Evolutionary conservation across 73 alveolate genomes (phyloP), one percentile per base, ranked within the genome.

Genomic region (Effrenium voratum): DNA sequence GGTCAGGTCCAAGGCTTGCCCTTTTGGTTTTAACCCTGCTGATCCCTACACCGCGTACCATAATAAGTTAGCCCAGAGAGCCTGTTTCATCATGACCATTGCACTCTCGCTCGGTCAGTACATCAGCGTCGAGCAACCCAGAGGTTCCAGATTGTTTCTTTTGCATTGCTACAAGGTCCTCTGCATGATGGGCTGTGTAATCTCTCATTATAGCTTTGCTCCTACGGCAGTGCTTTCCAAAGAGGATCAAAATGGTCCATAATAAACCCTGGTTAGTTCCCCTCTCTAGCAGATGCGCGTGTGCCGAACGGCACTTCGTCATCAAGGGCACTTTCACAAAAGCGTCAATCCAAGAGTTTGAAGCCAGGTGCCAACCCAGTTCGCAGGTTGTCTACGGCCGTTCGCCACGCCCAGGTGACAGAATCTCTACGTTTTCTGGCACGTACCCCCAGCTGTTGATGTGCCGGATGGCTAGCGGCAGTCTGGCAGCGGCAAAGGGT

Each of bases 231-330:
- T 8, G 59, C 57, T 12, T 83, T 83, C 40, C 24, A 50, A 0
- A 83, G 52, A 22, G 40, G 38, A 6, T 50, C 77, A 0, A 40
- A n/a, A 4, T 83, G 93, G 93, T 83, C n/a, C 75, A 26, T 44
- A 83, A 83, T 44, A 83, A 83, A 43, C 93, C 93, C 0, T 83
- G 93, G 93, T n/a, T 83, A 4, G 47, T 83, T 34, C 19, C 40
- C 0, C 34, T 83, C 4, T 32, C 34, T 0, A 22, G 77, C 1
- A 15, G 41, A 0, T 83, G 93, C 34, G 0, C 41, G 12, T 83
- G 93, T 40, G 24, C 49, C 0, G 6, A 47, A 1, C 36, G 59
- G 36, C 93, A 52, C 40, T 52, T 83, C 41, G 68, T 52, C 26
- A 34, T 50, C 32, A 22, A 83, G 40, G 77, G 93, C 38, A 1